Evolutionary conservation across 2,329 filamentous ascomycete genomes (phyloP).

Genomic region (Ascochyta pisi): DNA sequence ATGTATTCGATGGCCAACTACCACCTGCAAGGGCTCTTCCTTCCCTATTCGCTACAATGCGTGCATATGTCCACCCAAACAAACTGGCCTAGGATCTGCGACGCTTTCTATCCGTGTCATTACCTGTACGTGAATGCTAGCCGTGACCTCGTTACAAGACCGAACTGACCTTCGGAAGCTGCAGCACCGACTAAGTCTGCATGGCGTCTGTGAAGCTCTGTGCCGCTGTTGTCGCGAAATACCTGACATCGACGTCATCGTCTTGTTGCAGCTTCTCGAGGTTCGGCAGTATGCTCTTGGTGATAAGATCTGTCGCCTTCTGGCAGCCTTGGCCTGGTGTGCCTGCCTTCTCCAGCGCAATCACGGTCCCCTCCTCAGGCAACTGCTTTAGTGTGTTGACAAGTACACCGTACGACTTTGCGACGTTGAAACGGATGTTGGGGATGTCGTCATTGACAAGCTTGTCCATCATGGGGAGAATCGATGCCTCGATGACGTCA

Average conservation of each 20-base stretch:
- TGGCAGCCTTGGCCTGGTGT: constrained; percentile 66
- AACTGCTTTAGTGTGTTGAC: constrained; percentile 91
- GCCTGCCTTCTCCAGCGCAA: constrained; percentile 82
- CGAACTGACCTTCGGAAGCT: constrained; percentile 9
- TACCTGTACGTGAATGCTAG: constrained; percentile 43
- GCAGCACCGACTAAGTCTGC: constrained; percentile 44
- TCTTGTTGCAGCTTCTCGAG: constrained; percentile 96
- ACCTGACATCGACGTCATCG: constrained; percentile 96
- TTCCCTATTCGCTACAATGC: constrained; percentile 30
- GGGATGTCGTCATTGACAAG: constrained; percentile 94
- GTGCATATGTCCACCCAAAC: constrained; percentile 18
- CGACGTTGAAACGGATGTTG: constrained; percentile 99
- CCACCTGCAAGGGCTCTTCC: constrained; percentile 20
- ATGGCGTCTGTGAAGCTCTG: constrained; percentile 55
- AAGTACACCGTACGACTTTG: constrained; percentile 92
- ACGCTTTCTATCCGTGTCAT: constrained; percentile 25
- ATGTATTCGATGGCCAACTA: constrained; percentile 36
- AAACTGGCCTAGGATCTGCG: constrained; percentile 27
- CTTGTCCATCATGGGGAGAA: constrained; percentile 94
- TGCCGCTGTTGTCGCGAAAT: constrained; percentile 92
- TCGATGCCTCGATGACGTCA: constrained; percentile 89
- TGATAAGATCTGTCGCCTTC: constrained; percentile 79
- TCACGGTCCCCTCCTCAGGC: constrained; percentile 85
- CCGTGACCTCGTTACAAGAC: constrained; percentile 34
- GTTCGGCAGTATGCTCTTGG: constrained; percentile 85